Conservation (phyloP, 2,329 filamentous ascomycete genomes). For the Fonsecaea erecta region DNA sequence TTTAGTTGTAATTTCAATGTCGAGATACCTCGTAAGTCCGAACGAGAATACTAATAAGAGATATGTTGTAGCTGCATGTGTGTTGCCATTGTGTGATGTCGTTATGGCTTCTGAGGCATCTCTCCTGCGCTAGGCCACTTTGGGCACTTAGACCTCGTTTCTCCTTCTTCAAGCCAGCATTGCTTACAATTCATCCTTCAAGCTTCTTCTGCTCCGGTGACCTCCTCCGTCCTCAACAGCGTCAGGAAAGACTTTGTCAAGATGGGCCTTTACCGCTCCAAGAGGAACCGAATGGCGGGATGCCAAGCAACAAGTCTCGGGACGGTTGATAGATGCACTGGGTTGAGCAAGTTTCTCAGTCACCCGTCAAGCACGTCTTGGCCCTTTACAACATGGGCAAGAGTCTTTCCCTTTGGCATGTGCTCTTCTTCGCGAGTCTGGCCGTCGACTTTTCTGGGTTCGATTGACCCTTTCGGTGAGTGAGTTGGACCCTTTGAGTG, state of each 20-base stretch:
- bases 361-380: background rate
- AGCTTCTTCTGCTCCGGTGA: background rate
- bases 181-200: too few species aligned
- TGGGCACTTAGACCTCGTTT: too few species aligned
- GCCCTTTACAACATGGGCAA: background rate
- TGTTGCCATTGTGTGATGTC: background rate
- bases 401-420: background rate
- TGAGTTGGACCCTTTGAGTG: background rate
- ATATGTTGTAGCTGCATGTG: background rate
- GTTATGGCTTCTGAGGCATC: background rate
- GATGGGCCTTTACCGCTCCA: background rate
- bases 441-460: background rate
- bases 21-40: background rate
- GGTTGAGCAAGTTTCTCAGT: background rate
- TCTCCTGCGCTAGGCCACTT: background rate
- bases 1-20: background rate
- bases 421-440: background rate
- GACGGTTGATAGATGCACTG: background rate
- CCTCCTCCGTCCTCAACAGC: background rate
- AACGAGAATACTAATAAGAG: background rate
- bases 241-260: background rate
- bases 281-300: background rate
- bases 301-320: background rate
- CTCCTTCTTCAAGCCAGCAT: too few species aligned
- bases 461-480: background rate